Base-by-base conservation (phyloP, 1,284 basidiomycete genomes). In the Ustilago cynodontis region DNA sequence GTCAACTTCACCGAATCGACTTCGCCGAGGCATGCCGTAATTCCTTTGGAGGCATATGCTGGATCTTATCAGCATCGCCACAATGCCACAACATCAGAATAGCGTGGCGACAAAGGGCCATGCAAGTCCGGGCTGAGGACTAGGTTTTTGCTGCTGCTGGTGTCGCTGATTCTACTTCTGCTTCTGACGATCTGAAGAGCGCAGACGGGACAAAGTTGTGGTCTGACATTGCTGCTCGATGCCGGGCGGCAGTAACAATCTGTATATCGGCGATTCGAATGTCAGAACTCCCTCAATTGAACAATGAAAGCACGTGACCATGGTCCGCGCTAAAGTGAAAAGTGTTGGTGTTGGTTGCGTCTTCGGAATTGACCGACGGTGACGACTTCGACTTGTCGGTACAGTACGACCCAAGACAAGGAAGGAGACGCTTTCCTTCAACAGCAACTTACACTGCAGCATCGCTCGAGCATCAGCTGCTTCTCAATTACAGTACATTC, bases 331-430 rank as follows among this genome's bases (percentile, higher is more conserved):
- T 28, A n/a, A n/a, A 50, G 47, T 24, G 14, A 52, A 22, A 35
- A 49, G 50, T 52, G 50, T 33, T 52, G 50, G 31, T 52, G 29
- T 52, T 35, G 41, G 41, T 43, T 3, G 37, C n/a, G 14, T 41
- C 8, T 18, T 43, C 41, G 41, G n/a, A 43, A 20, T 43, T 43
- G n/a, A 43, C 41, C 20, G 41, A 43, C 13, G 6, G 11, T 16
- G 47, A 49, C 26, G 13, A 26, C 26, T 7, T 49, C 7, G 9
- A 35, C 29, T 52, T 37, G 52, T 22, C 47, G 16, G 37, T 29
- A 39, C 37, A n/a, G n/a, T n/a, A n/a, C n/a, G n/a, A n/a, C n/a
- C n/a, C n/a, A n/a, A n/a, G n/a, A n/a, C n/a, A n/a, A n/a, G n/a
- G n/a, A n/a, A n/a, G 37, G 6, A 13, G 37, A 11, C 37, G 6